Percentiles rank a stretch among this genome's conserved stretches.
Conservation (phyloP, 2,329 filamentous ascomycete genomes). For the Aureobasidium leucospermi region DNA sequence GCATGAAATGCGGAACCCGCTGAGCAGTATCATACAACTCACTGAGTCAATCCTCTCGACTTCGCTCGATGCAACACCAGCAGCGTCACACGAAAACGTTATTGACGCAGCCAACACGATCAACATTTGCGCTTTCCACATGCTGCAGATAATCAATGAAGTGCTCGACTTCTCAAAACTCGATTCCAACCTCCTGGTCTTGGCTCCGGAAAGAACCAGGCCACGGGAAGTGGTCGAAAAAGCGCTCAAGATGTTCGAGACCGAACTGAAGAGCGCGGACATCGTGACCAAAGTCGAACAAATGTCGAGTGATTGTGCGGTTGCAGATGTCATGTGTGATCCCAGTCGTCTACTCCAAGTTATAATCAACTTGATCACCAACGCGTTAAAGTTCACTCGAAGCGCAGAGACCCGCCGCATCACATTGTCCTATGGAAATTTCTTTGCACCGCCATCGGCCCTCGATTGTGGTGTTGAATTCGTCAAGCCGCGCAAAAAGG, state of each 20-base stretch:
- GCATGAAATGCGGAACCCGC: constrained; percentile 18
- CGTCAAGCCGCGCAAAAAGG: constrained; percentile 22
- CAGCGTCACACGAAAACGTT: background rate
- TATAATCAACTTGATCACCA: constrained; percentile 23
- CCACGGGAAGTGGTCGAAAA: constrained; percentile 19
- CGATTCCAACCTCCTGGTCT: constrained; percentile 34
- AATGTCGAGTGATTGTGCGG: constrained; percentile 25
- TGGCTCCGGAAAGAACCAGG: constrained; percentile 18
- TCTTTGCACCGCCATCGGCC: constrained; percentile 24
- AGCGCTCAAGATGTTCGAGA: constrained; percentile 28
- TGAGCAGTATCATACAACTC: constrained; percentile 27
- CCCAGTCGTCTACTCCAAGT: constrained; percentile 22
- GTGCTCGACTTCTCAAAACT: constrained; percentile 39
- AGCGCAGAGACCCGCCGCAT: constrained; percentile 27
- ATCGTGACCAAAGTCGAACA: constrained; percentile 19
- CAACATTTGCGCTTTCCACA: background rate
- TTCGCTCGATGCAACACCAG: background rate
- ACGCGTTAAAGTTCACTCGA: constrained; percentile 24
- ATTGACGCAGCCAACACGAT: background rate
- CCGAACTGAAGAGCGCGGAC: constrained; percentile 22
- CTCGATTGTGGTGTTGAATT: constrained; percentile 27
- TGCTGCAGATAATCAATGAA: constrained; percentile 37
- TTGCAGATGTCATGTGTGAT: constrained; percentile 23
- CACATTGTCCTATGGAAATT: constrained; percentile 32
- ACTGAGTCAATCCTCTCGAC: constrained; percentile 21